Conservation (phyloP, 305 asterid species). For the Ilex paraguariensis region DNA sequence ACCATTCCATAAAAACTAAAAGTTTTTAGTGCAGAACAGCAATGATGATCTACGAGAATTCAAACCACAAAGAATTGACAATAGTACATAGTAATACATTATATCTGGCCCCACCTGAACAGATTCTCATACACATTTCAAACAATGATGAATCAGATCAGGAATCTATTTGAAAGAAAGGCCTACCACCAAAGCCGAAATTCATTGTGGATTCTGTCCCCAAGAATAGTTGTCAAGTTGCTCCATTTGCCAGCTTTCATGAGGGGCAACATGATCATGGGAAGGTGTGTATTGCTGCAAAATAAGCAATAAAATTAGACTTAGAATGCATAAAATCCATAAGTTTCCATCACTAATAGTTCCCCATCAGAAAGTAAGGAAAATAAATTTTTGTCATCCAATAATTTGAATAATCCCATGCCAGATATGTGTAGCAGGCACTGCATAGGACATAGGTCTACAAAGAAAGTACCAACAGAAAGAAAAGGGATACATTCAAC, state of each 20-base stretch:
- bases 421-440: no score
- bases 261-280: constrained; percentile 69
- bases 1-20: constrained; percentile 5
- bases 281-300: constrained; percentile 56
- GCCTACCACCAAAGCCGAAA: constrained; percentile 32
- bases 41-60: constrained; percentile 11
- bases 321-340: not conserved
- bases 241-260: constrained; percentile 84
- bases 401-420: no score
- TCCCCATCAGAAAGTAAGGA: no score
- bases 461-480: no score
- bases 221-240: constrained; percentile 46
- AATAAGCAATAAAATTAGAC: constrained; percentile 14
- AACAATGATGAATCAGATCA: constrained; percentile 21
- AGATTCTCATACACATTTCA: constrained; percentile 24
- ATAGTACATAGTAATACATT: constrained; percentile 22
- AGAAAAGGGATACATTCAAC: no score
- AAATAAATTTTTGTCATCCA: no score
- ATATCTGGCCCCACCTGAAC: constrained; percentile 29
- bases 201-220: constrained; percentile 28
- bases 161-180: constrained; percentile 12
- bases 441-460: no score
- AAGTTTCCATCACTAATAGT: not conserved
- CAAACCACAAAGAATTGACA: constrained; percentile 40
- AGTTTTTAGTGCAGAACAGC: constrained; percentile 16